Percentiles rank a stretch among this genome's conserved stretches.
Conservation (phyloP, 306 rosid genomes). For the Vigna nakashimae region DNA sequence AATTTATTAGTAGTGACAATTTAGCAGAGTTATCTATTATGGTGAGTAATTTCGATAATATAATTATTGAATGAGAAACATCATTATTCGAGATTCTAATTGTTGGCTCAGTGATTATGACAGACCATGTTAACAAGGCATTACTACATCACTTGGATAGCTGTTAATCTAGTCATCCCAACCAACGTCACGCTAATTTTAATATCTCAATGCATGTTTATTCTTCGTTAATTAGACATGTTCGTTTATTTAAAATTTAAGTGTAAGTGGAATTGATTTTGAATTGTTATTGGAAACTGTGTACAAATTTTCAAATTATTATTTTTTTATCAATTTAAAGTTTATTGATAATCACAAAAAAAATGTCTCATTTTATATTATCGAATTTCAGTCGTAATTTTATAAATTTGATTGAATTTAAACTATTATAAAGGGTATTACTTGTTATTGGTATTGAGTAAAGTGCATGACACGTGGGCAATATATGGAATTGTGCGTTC, state of each 20-base stretch:
- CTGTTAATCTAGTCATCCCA: no score
- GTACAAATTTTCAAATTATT: not conserved
- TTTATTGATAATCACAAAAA: no score
- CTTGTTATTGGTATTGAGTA: no score
- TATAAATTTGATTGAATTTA: no score
- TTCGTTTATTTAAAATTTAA: not conserved
- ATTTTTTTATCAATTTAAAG: no score
- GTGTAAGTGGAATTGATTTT: not conserved
- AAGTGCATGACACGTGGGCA: constrained; percentile 2
- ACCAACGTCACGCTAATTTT: no score
- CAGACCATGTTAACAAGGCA: not conserved
- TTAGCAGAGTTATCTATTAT: not conserved
- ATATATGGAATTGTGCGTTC: constrained; percentile 27
- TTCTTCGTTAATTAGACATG: not conserved
- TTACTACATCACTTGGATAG: no score
- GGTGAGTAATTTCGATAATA: not conserved
- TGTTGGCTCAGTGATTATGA: not conserved
- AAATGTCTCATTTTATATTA: no score
- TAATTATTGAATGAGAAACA: constrained; percentile 1
- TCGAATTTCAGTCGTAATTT: no score
- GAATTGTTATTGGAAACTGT: not conserved
- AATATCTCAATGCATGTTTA: no score
- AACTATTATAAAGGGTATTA: no score
- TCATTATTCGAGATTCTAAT: not conserved
- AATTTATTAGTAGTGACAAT: not conserved